A percentile compares a stretch with the other conserved stretches of the same genome.
phyloP scores from a whole-genome alignment of 78 protist genomes.

The Polysphondylium violaceum region DNA sequence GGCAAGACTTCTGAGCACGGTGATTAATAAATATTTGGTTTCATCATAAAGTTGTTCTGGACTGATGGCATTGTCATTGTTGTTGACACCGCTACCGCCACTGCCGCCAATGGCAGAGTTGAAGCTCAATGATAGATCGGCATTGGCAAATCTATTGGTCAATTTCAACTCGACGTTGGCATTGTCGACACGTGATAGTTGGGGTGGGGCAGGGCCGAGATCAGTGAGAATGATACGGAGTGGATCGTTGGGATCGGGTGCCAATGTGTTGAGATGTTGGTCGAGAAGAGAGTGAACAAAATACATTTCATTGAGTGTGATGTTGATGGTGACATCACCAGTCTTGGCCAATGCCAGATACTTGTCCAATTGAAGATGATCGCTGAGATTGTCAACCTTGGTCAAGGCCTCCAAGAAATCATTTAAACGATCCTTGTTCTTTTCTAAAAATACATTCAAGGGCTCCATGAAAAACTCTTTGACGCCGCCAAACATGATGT shows the following conservation, averaged over 20 bases:
- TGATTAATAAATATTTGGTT: conserved; percentile 61
- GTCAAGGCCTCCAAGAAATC: conserved; percentile 73
- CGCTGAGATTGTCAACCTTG: conserved; percentile 77
- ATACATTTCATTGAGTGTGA: conserved; percentile 87
- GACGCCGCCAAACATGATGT: conserved; percentile 67
- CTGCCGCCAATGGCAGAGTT: neutral
- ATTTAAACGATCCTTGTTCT: conserved; percentile 26
- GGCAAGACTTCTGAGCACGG: conserved; percentile 32
- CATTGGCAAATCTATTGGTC: conserved; percentile 31
- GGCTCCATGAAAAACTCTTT: conserved; percentile 84
- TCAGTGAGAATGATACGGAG: conserved; percentile 47
- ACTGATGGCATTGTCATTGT: neutral
- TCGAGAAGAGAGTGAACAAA: conserved; percentile 57
- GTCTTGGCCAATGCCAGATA: conserved; percentile 29
- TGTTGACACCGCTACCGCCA: neutral
- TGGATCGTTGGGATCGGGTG: conserved; percentile 42
- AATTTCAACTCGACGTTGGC: conserved; percentile 76
- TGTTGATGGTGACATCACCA: conserved; percentile 35
- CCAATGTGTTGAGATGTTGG: conserved; percentile 51
- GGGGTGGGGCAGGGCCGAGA: conserved; percentile 78
- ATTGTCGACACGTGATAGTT: conserved; percentile 78
- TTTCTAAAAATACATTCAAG: conserved; percentile 34
- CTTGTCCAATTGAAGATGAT: conserved; percentile 73
- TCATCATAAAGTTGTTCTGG: conserved; percentile 77
- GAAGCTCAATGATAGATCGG: conserved; percentile 1